phyloP scores from a whole-genome alignment of 164 flowering plant species.

The Akebia trifoliata region DNA sequence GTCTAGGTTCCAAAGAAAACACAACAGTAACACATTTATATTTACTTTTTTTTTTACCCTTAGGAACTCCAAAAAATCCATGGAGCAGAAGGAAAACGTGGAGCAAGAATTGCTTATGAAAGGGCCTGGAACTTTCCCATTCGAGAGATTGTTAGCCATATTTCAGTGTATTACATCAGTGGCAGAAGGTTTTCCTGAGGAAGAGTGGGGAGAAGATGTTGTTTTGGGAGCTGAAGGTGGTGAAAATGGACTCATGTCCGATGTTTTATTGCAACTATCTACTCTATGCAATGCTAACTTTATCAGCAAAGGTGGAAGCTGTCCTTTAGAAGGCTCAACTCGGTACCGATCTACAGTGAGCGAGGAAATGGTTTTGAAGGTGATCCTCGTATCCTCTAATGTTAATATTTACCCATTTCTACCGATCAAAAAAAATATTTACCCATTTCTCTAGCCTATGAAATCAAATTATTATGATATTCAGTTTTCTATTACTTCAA shows the following conservation, averaged over 20 bases:
- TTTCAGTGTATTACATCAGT: constrained; percentile 83
- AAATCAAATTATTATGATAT: not conserved
- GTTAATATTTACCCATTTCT: constrained; percentile 3
- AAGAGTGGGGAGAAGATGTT: constrained; percentile 33
- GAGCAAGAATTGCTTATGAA: constrained; percentile 75
- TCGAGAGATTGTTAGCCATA: constrained; percentile 91
- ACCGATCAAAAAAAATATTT: too few relatives aligned
- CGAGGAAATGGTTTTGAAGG: constrained; percentile 86
- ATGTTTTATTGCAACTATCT: constrained; percentile 83
- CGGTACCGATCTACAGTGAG: constrained; percentile 67
- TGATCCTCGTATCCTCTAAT: constrained; percentile 15
- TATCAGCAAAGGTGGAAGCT: constrained; percentile 76
- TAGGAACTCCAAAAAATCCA: constrained; percentile 63
- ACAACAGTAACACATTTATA: not conserved
- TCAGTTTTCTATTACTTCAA: not conserved
- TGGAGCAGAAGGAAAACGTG: constrained; percentile 58
- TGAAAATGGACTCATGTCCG: constrained; percentile 57
- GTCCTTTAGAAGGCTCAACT: constrained; percentile 86
- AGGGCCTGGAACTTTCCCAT: constrained; percentile 92
- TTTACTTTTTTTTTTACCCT: not conserved
- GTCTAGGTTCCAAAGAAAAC: not conserved
- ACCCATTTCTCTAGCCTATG: not conserved
- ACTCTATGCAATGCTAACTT: constrained; percentile 91
- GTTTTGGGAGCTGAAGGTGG: constrained; percentile 24
- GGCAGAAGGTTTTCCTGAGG: constrained; percentile 42